Percentiles rank a stretch among this genome's conserved stretches.
These are phyloP conservation scores for Cenococcum geophilum DNA, from an alignment of 495 filamentous ascomycete genomes.

Conservation along the genomic window DNA sequence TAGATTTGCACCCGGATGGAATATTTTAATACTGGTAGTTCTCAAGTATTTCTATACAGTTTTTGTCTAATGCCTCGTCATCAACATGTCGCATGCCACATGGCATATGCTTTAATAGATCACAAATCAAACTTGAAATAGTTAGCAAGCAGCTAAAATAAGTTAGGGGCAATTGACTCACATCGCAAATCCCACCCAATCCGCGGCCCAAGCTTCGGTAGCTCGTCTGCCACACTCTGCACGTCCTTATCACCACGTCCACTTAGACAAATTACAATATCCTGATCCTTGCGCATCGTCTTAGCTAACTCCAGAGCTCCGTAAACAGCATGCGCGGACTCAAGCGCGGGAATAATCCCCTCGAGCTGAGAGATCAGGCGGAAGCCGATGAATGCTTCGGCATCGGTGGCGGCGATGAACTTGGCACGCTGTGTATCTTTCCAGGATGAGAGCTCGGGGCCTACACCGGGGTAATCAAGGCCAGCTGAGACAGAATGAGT, in stretches of 20 bases:
- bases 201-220: conserved; percentile 79
- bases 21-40: no score
- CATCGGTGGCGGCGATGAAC: conserved; percentile 89
- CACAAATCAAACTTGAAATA: no score
- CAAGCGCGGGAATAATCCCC: conserved; percentile 93
- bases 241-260: conserved; percentile 97
- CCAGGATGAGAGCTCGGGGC: conserved; percentile 85
- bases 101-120: no score
- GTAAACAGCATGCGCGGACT: conserved; percentile 88
- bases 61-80: no score
- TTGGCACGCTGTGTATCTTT: conserved; percentile 81
- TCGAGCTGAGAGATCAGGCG: conserved; percentile 73
- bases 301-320: conserved; percentile 86
- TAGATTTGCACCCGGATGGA: no score
- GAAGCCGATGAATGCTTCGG: conserved; percentile 88
- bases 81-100: no score
- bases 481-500: conserved; percentile 97
- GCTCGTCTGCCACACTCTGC: conserved; percentile 91
- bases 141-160: no score
- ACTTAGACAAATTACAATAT: conserved; percentile 90
- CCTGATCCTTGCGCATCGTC: conserved; percentile 79
- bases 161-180: conserved; percentile 4
- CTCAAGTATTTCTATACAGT: no score
- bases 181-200: conserved; percentile 95
- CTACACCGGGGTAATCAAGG: conserved; percentile 94